Percentiles rank a stretch among this genome's conserved stretches.
Conservation (phyloP, 83 land plant genomes). For the Larix sibirica region DNA sequence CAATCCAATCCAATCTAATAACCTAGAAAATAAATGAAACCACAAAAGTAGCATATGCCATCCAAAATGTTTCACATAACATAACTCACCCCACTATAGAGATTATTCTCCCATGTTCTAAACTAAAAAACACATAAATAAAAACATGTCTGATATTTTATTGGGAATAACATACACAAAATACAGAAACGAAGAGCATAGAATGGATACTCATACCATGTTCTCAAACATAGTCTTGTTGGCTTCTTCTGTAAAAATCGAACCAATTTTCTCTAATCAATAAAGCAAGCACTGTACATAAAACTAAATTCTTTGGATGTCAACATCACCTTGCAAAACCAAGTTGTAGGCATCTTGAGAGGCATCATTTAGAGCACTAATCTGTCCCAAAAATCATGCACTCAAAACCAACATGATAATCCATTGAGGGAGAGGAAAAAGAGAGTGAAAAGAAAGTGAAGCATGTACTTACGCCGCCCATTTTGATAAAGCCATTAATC, state of each 20-base stretch:
- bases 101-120: too few relatives aligned
- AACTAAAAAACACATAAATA: neutral
- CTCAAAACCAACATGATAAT: neutral
- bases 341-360: conserved; percentile 38
- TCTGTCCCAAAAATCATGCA: conserved; percentile 3
- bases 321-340: conserved; percentile 1
- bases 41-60: too few relatives aligned
- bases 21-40: too few relatives aligned
- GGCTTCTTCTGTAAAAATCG: conserved; percentile 35
- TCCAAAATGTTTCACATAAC: too few relatives aligned
- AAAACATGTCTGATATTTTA: neutral
- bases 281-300: neutral
- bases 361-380: conserved; percentile 50
- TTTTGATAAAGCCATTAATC: conserved; percentile 58
- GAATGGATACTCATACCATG: conserved; percentile 13
- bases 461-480: conserved; percentile 37
- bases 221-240: conserved; percentile 36
- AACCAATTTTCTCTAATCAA: neutral
- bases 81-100: too few relatives aligned
- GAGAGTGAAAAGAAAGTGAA: too few relatives aligned
- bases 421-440: too few relatives aligned
- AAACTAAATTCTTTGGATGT: neutral
- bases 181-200: neutral
- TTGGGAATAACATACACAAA: neutral
- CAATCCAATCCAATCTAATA: too few relatives aligned